phyloP scores from a whole-genome alignment of 2,329 filamentous ascomycete species.

The Alternaria ventricosa region DNA sequence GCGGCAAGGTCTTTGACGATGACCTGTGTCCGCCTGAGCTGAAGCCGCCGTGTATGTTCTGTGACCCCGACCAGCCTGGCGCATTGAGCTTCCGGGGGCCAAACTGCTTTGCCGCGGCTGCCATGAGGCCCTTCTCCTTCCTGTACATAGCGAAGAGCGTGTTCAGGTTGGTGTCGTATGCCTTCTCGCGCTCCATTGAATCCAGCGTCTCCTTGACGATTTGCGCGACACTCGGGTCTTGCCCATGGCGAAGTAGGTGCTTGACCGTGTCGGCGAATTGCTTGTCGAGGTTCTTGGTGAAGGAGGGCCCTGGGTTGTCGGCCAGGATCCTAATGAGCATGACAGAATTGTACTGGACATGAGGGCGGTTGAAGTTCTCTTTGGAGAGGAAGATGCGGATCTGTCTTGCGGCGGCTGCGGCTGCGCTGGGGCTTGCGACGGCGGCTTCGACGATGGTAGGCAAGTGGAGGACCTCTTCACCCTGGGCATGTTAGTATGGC shows the following conservation, averaged over 20 bases:
- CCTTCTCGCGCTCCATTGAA: conserved; percentile 74
- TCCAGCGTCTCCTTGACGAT: conserved; percentile 88
- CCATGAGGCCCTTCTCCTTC: conserved; percentile 71
- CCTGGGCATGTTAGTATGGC: conserved; percentile 55
- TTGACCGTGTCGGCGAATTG: conserved; percentile 81
- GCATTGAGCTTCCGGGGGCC: conserved; percentile 54
- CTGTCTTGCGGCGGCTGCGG: conserved; percentile 77
- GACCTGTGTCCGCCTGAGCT: conserved; percentile 25
- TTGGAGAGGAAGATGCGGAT: conserved; percentile 84
- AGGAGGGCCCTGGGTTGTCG: conserved; percentile 89
- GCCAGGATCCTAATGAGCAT: conserved; percentile 93
- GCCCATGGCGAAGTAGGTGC: conserved; percentile 72
- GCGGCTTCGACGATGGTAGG: conserved; percentile 93
- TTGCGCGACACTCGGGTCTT: conserved; percentile 79
- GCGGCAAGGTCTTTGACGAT: conserved; percentile 57
- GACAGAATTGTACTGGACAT: conserved; percentile 91
- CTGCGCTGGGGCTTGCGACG: conserved; percentile 88
- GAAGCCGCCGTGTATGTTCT: conserved; percentile 30
- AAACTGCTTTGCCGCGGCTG: conserved; percentile 40
- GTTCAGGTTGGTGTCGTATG: conserved; percentile 74
- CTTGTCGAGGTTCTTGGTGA: conserved; percentile 88
- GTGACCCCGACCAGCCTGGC: conserved; percentile 48
- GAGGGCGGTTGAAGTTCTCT: conserved; percentile 68
- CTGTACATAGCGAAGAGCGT: conserved; percentile 84
- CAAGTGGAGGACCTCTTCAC: conserved; percentile 89